Evolutionary conservation across 768 basidiomycete genomes (phyloP).

Genomic region (Russula olivacea): DNA sequence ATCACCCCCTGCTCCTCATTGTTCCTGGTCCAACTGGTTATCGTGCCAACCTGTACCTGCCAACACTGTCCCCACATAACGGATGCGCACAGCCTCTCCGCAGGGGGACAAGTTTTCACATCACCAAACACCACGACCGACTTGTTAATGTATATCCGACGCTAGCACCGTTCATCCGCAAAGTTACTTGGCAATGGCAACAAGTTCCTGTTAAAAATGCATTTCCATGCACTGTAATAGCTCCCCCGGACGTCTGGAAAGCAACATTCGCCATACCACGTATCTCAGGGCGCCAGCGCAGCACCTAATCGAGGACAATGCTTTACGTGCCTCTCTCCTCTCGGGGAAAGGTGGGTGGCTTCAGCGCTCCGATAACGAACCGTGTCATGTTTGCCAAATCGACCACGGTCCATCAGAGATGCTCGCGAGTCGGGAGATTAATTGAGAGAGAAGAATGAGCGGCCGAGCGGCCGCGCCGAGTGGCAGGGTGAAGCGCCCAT

Average conservation of each 20-base stretch:
- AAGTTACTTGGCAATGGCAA: neutral
- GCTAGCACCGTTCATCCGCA: neutral
- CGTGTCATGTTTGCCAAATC: neutral
- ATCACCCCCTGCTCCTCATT: too few species aligned
- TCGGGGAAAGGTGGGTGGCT: neutral
- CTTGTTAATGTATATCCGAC: neutral
- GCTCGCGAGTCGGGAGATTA: neutral
- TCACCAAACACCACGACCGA: neutral
- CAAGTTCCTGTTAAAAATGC: neutral
- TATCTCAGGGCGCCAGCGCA: neutral
- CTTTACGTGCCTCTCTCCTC: constrained; percentile 4
- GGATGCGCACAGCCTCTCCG: constrained; percentile 5
- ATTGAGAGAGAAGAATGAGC: neutral
- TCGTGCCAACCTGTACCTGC: neutral
- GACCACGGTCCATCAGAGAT: neutral
- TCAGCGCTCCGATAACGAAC: constrained; percentile 1
- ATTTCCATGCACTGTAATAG: neutral
- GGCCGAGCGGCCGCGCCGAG: neutral
- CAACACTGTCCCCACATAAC: neutral
- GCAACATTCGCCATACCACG: neutral
- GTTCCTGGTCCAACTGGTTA: too few species aligned
- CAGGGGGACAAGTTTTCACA: constrained; percentile 3
- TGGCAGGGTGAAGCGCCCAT: neutral
- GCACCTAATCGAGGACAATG: constrained; percentile 3
- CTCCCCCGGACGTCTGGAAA: too few species aligned